Conservation (phyloP, 805 yeast genomes). For the Lipomyces chichibuensis region DNA sequence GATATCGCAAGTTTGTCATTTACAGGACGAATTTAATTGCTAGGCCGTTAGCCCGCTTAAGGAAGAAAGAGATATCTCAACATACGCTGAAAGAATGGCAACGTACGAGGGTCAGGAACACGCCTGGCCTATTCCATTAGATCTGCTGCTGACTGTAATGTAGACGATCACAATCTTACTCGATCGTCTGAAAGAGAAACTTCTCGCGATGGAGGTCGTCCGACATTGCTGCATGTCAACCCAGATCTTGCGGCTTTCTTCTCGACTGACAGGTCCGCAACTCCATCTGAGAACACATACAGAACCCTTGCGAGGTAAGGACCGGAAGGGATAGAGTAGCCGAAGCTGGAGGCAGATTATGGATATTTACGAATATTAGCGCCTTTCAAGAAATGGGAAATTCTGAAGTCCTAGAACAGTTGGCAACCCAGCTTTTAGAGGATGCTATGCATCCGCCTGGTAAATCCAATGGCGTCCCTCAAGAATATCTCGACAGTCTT, state of each 20-base stretch:
- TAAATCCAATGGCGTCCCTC: conserved; percentile 57
- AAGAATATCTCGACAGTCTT: conserved; percentile 70
- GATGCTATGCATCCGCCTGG: conserved; percentile 28
- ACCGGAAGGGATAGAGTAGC: neutral
- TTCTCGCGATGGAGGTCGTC: conserved; percentile 12
- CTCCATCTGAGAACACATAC: conserved; percentile 12
- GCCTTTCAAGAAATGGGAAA: conserved; percentile 31
- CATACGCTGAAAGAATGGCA: conserved; percentile 19
- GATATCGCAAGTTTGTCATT: neutral
- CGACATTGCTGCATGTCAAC: conserved; percentile 23
- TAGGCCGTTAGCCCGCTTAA: neutral
- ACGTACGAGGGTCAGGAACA: conserved; percentile 30
- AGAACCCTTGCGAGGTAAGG: conserved; percentile 28
- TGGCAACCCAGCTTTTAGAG: conserved; percentile 25
- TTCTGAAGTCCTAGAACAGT: conserved; percentile 23
- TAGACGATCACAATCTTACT: conserved; percentile 32
- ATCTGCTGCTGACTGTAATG: conserved; percentile 6
- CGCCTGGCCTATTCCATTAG: neutral
- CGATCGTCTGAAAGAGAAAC: neutral
- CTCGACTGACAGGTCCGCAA: conserved; percentile 20
- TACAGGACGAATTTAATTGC: neutral
- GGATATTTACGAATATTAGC: conserved; percentile 8
- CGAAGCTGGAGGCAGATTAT: neutral
- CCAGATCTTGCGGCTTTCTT: conserved; percentile 34
- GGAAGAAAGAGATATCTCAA: neutral